phyloP scores from a whole-genome alignment of 345 rosid genomes.

The Rhodamnia argentea region DNA sequence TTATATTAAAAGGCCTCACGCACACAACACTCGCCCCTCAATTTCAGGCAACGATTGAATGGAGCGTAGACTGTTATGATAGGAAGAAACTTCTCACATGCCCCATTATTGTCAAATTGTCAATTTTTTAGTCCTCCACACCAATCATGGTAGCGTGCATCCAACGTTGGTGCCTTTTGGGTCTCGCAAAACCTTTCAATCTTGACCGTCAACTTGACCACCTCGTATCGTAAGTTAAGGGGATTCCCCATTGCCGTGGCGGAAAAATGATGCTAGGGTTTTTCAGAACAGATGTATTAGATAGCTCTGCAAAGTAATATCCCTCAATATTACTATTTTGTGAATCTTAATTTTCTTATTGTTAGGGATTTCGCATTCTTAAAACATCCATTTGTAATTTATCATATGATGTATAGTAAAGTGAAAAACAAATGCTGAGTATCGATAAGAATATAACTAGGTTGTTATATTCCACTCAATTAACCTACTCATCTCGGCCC shows the following conservation, averaged over 20 bases:
- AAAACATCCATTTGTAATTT: background rate
- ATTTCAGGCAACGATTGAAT: conserved; percentile 9
- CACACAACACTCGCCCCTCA: background rate
- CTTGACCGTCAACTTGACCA: conserved; percentile 5
- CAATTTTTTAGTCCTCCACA: background rate
- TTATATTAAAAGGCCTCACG: background rate
- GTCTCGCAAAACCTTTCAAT: background rate
- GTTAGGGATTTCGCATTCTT: background rate
- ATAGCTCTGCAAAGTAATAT: background rate
- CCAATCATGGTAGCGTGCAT: conserved; percentile 16
- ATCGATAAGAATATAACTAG: background rate
- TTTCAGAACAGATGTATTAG: background rate
- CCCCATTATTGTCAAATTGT: background rate
- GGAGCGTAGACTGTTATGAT: background rate
- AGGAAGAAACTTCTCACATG: background rate
- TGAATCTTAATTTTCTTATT: background rate
- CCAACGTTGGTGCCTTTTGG: background rate
- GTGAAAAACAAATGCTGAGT: background rate
- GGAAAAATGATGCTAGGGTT: background rate
- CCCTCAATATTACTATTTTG: background rate
- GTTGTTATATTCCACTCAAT: background rate
- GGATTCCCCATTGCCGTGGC: background rate
- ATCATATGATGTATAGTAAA: background rate
- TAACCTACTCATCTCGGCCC: background rate
- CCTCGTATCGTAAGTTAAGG: background rate